Evolutionary conservation across 805 yeast species (phyloP).

Genomic region (Wickerhamiella allomyrinae): DNA sequence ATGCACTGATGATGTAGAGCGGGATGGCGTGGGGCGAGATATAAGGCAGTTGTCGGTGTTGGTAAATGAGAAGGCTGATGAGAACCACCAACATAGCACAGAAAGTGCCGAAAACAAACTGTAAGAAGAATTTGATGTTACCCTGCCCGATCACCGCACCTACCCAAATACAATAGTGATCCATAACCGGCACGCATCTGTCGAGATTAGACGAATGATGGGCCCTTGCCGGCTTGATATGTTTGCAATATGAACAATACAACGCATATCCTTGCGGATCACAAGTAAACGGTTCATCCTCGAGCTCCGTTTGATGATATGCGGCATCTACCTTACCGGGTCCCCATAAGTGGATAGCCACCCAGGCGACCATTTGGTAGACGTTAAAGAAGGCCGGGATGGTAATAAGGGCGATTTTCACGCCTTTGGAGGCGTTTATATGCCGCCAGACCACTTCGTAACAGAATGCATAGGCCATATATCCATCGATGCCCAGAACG

Average conservation of each 20-base stretch:
- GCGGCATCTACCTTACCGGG: slow-evolving; percentile 37
- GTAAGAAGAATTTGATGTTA: slow-evolving; percentile 48
- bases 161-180: slow-evolving; percentile 72
- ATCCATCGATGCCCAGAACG: slow-evolving; percentile 11
- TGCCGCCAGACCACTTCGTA: slow-evolving; percentile 13
- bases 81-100: slow-evolving; percentile 29
- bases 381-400: slow-evolving; percentile 9
- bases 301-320: slow-evolving; percentile 8
- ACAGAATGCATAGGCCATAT: slow-evolving; percentile 14
- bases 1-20: slow-evolving; percentile 31
- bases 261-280: slow-evolving; percentile 60
- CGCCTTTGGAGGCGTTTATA: slow-evolving; percentile 8
- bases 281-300: slow-evolving; percentile 37
- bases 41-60: slow-evolving; percentile 20
- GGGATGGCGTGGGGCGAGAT: slow-evolving; percentile 38
- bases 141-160: slow-evolving; percentile 56
- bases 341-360: slow-evolving; percentile 32
- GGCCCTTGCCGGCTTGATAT: slow-evolving; percentile 50
- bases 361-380: slow-evolving; percentile 29
- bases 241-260: slow-evolving; percentile 58
- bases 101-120: slow-evolving; percentile 29
- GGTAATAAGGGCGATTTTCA: slow-evolving; percentile 9
- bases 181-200: slow-evolving; percentile 58
- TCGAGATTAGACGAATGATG: slow-evolving; percentile 50
- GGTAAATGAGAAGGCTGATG: slow-evolving; percentile 26